Evolutionary conservation across 108 stramenopile species (phyloP), one percentile per base, ranked within the genome.

Genomic region (Skeletonema costatum): DNA sequence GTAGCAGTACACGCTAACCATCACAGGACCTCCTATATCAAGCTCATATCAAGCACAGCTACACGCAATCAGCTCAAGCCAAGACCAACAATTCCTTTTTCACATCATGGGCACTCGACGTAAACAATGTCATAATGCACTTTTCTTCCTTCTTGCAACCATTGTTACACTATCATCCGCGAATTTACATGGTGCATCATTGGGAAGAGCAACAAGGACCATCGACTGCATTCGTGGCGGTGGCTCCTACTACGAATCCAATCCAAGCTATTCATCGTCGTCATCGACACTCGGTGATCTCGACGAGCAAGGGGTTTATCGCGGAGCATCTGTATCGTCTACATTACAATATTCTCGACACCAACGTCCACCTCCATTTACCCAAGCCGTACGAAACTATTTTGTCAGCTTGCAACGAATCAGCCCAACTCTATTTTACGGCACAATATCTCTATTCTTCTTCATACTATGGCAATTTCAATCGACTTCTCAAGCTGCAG

Each of bases 381-480:
- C 68, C 3, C 30, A 69, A 64, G 25, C 70, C 4, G 48, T 84
- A 21, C 13, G 68, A 30, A 53, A 84, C 48, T 84, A 80, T 58
- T 51, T 71, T 39, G 42, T 29, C 5, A 63, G 68, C 17, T 67
- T 84, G 2, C 62, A 56, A 4, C 25, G 41, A 25, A 80, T 61
- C 68, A 84, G 83, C 67, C 83, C 83, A n/a, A 84, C 75, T 13
- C 32, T 84, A 13, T 80, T 68, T 29, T 62, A 71, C 35, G 78
- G 74, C 30, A 60, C 74, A 21, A 19, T 73, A 13, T 84, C 83
- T 16, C 39, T 84, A 17, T 32, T 78, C 31, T 64, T 88, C 10
- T 92, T 90, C 78, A 10, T 87, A 7, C 29, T 85, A 42, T 90
- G 89, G 88, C 83, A 87, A 76, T 66, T 90, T 8, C 80, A 86